phyloP scores from a whole-genome alignment of 176 grass and related monocot species.

The Melocanna baccifera region DNA sequence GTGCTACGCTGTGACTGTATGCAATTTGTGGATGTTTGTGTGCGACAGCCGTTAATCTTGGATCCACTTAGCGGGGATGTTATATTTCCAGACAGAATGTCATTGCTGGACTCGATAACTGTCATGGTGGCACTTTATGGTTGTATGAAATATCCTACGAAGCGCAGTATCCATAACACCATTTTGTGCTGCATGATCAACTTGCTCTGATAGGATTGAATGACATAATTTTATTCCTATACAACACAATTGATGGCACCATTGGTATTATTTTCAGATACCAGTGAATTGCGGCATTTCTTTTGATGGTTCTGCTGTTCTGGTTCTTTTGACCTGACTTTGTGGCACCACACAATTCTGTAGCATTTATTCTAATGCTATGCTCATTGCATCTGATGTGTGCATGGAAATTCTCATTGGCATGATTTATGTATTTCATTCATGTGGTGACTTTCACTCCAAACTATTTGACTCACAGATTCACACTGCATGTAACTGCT shows the following conservation, averaged over 20 bases:
- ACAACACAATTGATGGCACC: slow-evolving; percentile 12
- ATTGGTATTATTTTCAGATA: slow-evolving; percentile 15
- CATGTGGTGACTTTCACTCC: not conserved
- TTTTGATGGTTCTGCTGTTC: slow-evolving; percentile 1
- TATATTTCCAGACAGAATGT: slow-evolving; percentile 6
- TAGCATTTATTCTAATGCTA: not conserved
- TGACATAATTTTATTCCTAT: not conserved
- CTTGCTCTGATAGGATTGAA: slow-evolving; percentile 15
- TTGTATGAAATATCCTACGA: not conserved
- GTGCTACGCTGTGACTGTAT: slow-evolving; percentile 12
- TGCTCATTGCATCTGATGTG: not conserved
- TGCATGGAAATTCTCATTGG: not conserved
- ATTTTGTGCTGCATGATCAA: not conserved
- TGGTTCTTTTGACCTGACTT: not conserved
- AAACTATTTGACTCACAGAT: slow-evolving; percentile 11
- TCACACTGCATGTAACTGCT: slow-evolving; percentile 21
- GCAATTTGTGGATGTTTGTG: slow-evolving; percentile 23
- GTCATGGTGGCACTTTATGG: not conserved
- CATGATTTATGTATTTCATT: slow-evolving; percentile 1
- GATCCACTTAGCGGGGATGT: not conserved
- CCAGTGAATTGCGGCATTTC: slow-evolving; percentile 4
- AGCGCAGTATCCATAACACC: not conserved
- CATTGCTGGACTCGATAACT: not conserved
- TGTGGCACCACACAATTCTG: not conserved
- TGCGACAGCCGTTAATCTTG: slow-evolving; percentile 4